Evolutionary conservation across 2,329 filamentous ascomycete species (phyloP).

Genomic region (Rhynchosporium graminicola): DNA sequence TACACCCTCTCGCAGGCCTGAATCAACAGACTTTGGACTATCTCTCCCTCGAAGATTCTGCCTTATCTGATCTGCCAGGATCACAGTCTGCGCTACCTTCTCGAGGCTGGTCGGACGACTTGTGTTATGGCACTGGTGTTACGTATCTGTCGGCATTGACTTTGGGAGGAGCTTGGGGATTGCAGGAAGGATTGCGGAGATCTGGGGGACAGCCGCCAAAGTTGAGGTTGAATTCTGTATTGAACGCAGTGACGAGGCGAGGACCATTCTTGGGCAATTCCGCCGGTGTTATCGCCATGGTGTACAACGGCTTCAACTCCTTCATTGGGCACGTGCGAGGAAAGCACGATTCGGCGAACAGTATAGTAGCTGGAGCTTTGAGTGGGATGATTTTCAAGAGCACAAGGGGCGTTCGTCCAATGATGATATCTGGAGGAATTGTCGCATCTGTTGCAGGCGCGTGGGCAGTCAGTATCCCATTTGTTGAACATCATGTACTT

Average conservation of each 20-base stretch:
- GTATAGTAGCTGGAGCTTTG: conserved; percentile 78
- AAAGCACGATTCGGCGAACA: conserved; percentile 89
- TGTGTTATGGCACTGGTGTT: conserved; percentile 95
- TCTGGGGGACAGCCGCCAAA: conserved; percentile 80
- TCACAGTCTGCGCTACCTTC: conserved; percentile 87
- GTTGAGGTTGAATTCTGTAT: conserved; percentile 87
- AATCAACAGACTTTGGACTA: conserved; percentile 95
- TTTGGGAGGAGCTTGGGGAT: conserved; percentile 86
- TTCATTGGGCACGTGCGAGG: conserved; percentile 76
- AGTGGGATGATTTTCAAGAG: conserved; percentile 97
- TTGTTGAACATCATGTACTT: neutral
- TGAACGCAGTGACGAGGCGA: conserved; percentile 90
- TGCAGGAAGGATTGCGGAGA: conserved; percentile 84
- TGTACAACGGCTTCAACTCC: conserved; percentile 93
- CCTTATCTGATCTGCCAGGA: conserved; percentile 82
- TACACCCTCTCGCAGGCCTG: conserved; percentile 91
- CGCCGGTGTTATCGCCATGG: conserved; percentile 90
- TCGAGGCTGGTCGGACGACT: conserved; percentile 94
- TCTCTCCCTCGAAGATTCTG: conserved; percentile 87
- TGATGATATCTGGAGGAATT: conserved; percentile 91
- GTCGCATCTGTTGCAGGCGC: conserved; percentile 81
- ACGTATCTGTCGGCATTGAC: conserved; percentile 89
- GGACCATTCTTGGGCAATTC: conserved; percentile 97
- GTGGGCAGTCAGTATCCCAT: conserved; percentile 76
- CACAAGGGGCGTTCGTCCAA: conserved; percentile 83